Evolutionary conservation across 805 yeast species (phyloP), one percentile per base, ranked within the genome.

Genomic region (Isabelozyma heimii): DNA sequence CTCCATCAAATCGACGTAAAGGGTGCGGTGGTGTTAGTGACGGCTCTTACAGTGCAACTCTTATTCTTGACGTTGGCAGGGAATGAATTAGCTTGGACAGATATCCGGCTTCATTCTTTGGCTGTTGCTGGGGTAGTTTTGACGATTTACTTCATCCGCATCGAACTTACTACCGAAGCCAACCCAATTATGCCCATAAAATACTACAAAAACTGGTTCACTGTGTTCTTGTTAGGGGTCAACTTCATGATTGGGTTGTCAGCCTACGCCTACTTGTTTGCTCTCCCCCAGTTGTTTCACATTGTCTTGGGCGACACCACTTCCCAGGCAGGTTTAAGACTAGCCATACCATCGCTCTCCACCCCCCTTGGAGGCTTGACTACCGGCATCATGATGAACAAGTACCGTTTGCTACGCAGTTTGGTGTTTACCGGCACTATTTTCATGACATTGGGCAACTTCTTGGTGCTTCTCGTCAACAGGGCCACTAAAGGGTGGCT

Each of bases 301-400:
- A 61, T 75, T 15, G 72, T 68, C 1, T 56, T 70, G 13, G 73
- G 70, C 2, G 78, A 75, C 51, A 47, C 75, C 0, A 63, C 76
- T 2, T 62, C 77, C 3, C 56, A 57, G 51, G 74, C 77, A 5
- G 79, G 79, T 2, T 54, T 73, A 15, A 56, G 79, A 46, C 58
- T 75, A 38, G 68, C 72, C 2, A 63, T 71, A 15, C 79, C 77
- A 4, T 67, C 78, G 3, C 45, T 70, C 14, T 67, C 69, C 37
- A 73, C 76, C 1, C 74, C 77, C n/a, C 61, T 73, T 24, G 79
- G 79, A 4, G 70, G 77, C 2, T 47, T 75, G 15, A 56, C 65
- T 7, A 65, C 77, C 0, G 79, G 78, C 0, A 52, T 62, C 37
- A 54, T 63, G 45, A 73, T 73, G 76, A 64, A 70, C 42, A 62